Base-by-base conservation (phyloP, 164 flowering plant species). In the Vitis riparia region DNA sequence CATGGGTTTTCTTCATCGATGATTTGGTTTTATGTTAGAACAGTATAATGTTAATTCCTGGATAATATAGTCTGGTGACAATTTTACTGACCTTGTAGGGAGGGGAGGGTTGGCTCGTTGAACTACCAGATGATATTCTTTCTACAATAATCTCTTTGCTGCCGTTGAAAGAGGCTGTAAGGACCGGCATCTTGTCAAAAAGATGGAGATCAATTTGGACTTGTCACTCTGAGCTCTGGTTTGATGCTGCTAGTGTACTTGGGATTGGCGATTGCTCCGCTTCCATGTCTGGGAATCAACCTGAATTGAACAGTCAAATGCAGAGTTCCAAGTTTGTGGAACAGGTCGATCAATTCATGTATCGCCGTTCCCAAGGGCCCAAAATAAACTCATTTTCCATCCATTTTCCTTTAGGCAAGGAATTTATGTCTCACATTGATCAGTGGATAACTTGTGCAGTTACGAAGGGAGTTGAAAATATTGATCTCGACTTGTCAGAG, bases 81-180 rank as follows among this genome's bases (percentile, higher is more conserved):
- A 37, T 37, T 37, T 37, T 37, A 37, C 7, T 37, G 44, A 3
- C 44, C 44, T 37, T 37, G 44, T 37, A 37, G 44, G 5, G 44
- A 37, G 7, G 44, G 44, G 44, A 37, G 44, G 44, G 5, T 6
- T 3, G 7, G 44, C 7, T 37, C 44, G 6, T 3, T 37, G 44
- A 3, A 37, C 44, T 72, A 1, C 75, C 70, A 17, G 61, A 66
- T 52, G 70, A 11, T 3, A 60, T 66, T 32, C 61, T 72, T 6
- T 59, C 66, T 19, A 49, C 27, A 14, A 60, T 72, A 5, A 16
- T 72, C 3, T 60, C 70, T 0, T 49, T 72, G 53, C 44, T 72
- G 51, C 8, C 75, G 47, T 23, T 72, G 23, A 59, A 66, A 61
- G 75, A 72, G 15, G 75, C 75, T 15, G 60, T 60, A 61, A 72